Conservation (phyloP, 129 eudicot species). For the Pittosporum tobira region DNA sequence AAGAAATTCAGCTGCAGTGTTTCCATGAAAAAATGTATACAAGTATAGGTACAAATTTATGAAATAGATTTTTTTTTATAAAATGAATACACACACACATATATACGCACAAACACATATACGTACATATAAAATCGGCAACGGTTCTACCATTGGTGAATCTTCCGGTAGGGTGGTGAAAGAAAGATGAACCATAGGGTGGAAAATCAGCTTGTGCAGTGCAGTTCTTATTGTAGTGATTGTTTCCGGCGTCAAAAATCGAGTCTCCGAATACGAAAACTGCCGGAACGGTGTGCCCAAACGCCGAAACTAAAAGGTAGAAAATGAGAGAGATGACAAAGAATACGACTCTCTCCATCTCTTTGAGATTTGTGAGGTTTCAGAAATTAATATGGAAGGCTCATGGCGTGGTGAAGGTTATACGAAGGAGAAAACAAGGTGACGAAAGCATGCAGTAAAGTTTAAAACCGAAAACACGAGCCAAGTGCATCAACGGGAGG, state of each 20-base stretch:
- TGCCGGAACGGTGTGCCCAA: conserved; percentile 17
- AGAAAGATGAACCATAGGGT: conserved; percentile 31
- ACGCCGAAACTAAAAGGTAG: not conserved
- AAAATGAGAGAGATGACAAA: conserved; percentile 9
- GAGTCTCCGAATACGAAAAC: conserved; percentile 33
- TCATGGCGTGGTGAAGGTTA: too few relatives aligned
- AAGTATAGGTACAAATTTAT: not conserved
- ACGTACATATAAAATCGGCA: conserved; percentile 31
- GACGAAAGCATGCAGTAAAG: conserved; percentile 6
- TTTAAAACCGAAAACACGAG: conserved; percentile 27
- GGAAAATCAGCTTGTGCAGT: conserved; percentile 38
- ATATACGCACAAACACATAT: not conserved
- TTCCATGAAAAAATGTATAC: not conserved
- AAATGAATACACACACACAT: not conserved
- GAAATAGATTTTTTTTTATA: too few relatives aligned
- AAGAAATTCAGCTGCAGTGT: conserved; percentile 45
- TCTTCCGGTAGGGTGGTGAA: conserved; percentile 39
- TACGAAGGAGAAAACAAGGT: not conserved
- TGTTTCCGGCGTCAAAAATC: conserved; percentile 34
- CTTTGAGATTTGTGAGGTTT: too few relatives aligned
- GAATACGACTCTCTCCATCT: not conserved
- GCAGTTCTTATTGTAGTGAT: conserved; percentile 30
- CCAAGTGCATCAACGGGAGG: conserved; percentile 13
- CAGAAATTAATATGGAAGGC: too few relatives aligned
- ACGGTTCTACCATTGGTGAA: conserved; percentile 46